A percentile compares a stretch with the other conserved stretches of the same genome.
phyloP scores from a whole-genome alignment of 345 rosid genomes.

The Acer yangbiense region DNA sequence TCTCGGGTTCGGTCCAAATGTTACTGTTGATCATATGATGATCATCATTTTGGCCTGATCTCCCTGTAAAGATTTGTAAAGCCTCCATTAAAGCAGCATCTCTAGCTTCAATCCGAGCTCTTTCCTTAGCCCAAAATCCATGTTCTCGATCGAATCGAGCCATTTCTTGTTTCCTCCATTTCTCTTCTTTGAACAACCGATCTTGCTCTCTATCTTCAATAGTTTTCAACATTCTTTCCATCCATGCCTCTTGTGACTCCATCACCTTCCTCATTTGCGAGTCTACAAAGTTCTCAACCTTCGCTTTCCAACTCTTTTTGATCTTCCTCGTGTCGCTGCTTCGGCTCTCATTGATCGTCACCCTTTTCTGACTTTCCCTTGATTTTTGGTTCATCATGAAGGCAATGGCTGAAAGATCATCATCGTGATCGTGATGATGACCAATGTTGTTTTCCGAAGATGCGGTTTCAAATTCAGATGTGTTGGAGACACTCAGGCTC shows the following conservation, averaged over 20 bases:
- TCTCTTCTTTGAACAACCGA: slow-evolving; percentile 45
- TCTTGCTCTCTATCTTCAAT: slow-evolving; percentile 55
- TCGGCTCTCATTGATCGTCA: slow-evolving; percentile 14
- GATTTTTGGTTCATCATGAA: slow-evolving; percentile 43
- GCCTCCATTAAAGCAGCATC: slow-evolving; percentile 49
- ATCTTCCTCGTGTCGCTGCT: slow-evolving; percentile 21
- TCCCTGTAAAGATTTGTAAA: slow-evolving; percentile 36
- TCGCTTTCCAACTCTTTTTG: slow-evolving; percentile 39
- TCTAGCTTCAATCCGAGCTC: slow-evolving; percentile 56
- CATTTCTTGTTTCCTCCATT: slow-evolving; percentile 53
- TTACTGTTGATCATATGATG: not conserved
- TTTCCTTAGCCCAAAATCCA: slow-evolving; percentile 53
- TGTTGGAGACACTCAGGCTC: slow-evolving; percentile 49
- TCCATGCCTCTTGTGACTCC: slow-evolving; percentile 61
- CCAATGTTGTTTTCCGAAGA: slow-evolving; percentile 45
- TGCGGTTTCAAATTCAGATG: slow-evolving; percentile 52
- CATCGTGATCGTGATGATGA: slow-evolving; percentile 10
- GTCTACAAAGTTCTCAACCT: slow-evolving; percentile 52
- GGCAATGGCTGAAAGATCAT: slow-evolving; percentile 54
- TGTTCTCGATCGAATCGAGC: slow-evolving; percentile 46
- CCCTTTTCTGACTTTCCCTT: slow-evolving; percentile 29
- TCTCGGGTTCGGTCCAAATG: slow-evolving; percentile 49
- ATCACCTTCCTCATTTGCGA: slow-evolving; percentile 43
- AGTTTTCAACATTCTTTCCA: slow-evolving; percentile 58
- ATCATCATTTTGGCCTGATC: slow-evolving; percentile 5